Base-by-base conservation (phyloP, 768 basidiomycete species). In the Mrakia blollopis region DNA sequence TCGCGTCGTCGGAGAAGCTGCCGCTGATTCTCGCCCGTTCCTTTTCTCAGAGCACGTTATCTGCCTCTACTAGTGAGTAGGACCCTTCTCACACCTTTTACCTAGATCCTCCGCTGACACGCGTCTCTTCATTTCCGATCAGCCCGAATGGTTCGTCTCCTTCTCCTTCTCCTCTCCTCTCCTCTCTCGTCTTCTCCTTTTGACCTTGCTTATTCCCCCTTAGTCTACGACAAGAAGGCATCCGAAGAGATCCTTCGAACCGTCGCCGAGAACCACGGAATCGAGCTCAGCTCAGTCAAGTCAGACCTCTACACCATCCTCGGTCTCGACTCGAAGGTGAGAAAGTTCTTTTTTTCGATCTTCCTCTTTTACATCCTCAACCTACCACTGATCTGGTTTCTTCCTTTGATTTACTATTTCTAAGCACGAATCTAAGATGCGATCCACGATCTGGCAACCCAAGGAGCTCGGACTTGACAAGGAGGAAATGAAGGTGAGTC, bases 381-480 rank as follows among this genome's bases (percentile, higher is more conserved):
- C 32, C 62, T 30, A 2, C 4, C 1, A 16, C 25, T 21, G 32
- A 32, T n/a, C 23, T 10, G 10, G n/a, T 23, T 28, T 5, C 54
- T 21, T 61, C 32, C 60, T 2, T 16, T 13, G 2, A 63, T 7
- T 21, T 21, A 9, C 47, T 18, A 50, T 50, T 14, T 41, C 11
- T 41, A 6, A 50, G 65, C 65, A 68, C n/a, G 21, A 18, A 25
- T 68, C 65, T 9, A 68, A 68, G 65, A 44, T 68, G 65, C 16
- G 65, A 39, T 68, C 65, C 6, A 68, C 65, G 5, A 68, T 68
- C 65, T 68, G 65, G 65, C 65, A 68, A 39, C 65, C 65, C 9
- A 68, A 68, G 65, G 65, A 68, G 65, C 37, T 68, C 21, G 65
- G 65, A 25, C 25, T 37, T 18, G 65, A 68, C 23, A 68, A 68